A percentile compares a stretch with the other conserved stretches of the same genome.
These are phyloP conservation scores for Tuber magnatum DNA, from an alignment of 495 filamentous ascomycete genomes.

Conservation along the genomic window DNA sequence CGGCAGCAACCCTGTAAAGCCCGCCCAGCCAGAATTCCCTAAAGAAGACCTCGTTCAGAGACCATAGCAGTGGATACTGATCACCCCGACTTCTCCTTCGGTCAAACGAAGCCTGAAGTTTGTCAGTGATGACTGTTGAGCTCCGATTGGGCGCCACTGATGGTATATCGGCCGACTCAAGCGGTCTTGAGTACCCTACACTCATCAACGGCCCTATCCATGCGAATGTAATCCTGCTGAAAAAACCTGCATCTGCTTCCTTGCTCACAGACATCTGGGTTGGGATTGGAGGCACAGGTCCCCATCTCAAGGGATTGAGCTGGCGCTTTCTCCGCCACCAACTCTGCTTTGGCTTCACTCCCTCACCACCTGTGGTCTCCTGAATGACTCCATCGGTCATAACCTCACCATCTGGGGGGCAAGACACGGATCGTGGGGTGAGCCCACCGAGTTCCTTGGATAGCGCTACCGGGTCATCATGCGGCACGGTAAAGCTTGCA, in stretches of 20 bases:
- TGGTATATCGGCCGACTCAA: constrained; percentile 83
- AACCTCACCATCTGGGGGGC: constrained; percentile 12
- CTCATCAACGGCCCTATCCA: constrained; percentile 66
- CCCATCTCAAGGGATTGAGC: constrained; percentile 57
- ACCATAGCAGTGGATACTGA: constrained; percentile 67
- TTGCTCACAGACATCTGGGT: constrained; percentile 49
- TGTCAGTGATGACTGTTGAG: constrained; percentile 59
- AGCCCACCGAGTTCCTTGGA: neutral
- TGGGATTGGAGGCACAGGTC: constrained; percentile 54
- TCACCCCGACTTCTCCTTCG: constrained; percentile 58
- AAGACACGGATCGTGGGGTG: neutral
- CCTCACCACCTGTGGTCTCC: constrained; percentile 16
- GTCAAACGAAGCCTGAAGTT: constrained; percentile 60
- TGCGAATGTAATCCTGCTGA: constrained; percentile 56
- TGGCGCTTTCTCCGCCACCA: constrained; percentile 28
- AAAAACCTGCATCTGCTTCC: constrained; percentile 56
- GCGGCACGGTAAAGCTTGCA: neutral
- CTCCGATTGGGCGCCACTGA: constrained; percentile 70
- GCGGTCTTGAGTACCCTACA: constrained; percentile 72
- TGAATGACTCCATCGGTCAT: constrained; percentile 5
- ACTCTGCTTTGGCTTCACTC: constrained; percentile 16
- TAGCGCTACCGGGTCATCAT: neutral
- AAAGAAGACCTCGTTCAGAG: constrained; percentile 81
- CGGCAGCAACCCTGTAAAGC: constrained; percentile 59
- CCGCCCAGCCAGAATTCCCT: constrained; percentile 79